Base-by-base conservation (phyloP, 192 early-diverging fungal genomes). In the Coemansia sp. region DNA sequence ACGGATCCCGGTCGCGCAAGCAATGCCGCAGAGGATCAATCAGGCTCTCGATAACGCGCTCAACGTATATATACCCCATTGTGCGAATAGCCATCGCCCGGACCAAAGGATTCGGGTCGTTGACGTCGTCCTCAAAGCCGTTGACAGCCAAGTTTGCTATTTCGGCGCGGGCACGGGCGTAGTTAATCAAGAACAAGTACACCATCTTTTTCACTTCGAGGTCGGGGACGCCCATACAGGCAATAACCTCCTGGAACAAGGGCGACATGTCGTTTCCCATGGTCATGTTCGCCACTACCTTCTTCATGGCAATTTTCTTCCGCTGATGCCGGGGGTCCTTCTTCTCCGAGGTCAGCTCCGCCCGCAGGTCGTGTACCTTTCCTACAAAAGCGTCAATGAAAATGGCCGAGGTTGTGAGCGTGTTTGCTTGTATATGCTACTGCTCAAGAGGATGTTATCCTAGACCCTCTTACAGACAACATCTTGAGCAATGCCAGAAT, bases 251-350 rank as follows among this genome's bases (percentile, higher is more conserved):
- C 22, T 89, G 87, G 76, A 91, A 95, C 38, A 99, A 88, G 9
- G 92, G 84, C 27, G 93, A 94, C 94, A 99, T 98, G 85, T 99
- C 98, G 84, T 95, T 98, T 27, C 98, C 98, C 95, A 99, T 98
- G 17, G 98, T 98, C 96, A 99, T 99, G 76, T 99, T 99, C 38
- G 98, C 98, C 22, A 99, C 94, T 68, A 99, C 92, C 85, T 98
- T 94, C 78, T 93, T 95, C 80, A 92, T 87, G 53, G 91, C 91
- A 20, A 89, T 87, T 82, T 92, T 92, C 69, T 95, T 94, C 64
- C 90, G 91, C 34, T 86, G 87, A 67, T 91, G 82, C 72, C 93
- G 92, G 62, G 84, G 83, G 65, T 95, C 94, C 72, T 89, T 86
- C 69, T 93, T 94, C 61, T 94, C 93, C 31, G 93, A 90, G 51